Evolutionary conservation across 331 rosid species (phyloP), one percentile per base, ranked within the genome.

Genomic region (Quercus phellos): DNA sequence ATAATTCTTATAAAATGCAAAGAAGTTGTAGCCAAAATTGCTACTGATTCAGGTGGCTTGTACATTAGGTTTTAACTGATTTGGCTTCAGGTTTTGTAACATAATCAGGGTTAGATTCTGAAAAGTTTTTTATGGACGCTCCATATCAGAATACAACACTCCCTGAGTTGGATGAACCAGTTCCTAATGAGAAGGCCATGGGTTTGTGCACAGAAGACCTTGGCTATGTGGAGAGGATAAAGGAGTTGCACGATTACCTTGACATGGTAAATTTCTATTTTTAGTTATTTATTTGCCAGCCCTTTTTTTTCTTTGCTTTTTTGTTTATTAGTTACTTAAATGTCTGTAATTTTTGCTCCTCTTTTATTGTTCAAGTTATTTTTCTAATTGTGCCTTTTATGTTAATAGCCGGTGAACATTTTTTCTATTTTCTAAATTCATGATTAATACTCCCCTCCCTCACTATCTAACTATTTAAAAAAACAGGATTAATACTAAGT

Each of bases 231-330:
- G 58, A 38, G 58, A 59, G 60, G 46, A 59, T 74, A 60, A 46
- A 74, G 34, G 59, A 74, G 58, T 43, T 74, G 71, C 78, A 46
- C 21, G 30, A 18, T 60, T 74, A 74, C 71, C 71, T 74, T 5
- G 78, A 59, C 46, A 43, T 9, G 72, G 78, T 74, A 63, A 63
- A 17, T 63, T n/a, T 29, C 43, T 27, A 30, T 26, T 63, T 29
- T 14, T 27, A 63, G 69, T 27, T 29, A 61, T 12, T 63, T 12
- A 30, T 63, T 63, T 10, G 6, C 30, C 43, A 29, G 11, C 18
- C 43, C 3, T 29, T 14, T 63, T 27, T 63, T 16, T 63, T 6
- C 1, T 29, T 30, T 27, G 6, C 5, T 61, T 61, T 24, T 29
- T 27, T 6, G 4, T 60, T 14, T 61, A 61, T 61, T 27, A 29